Conservation (phyloP, 495 filamentous ascomycete genomes). For the Aspergillus egyptiacus region DNA sequence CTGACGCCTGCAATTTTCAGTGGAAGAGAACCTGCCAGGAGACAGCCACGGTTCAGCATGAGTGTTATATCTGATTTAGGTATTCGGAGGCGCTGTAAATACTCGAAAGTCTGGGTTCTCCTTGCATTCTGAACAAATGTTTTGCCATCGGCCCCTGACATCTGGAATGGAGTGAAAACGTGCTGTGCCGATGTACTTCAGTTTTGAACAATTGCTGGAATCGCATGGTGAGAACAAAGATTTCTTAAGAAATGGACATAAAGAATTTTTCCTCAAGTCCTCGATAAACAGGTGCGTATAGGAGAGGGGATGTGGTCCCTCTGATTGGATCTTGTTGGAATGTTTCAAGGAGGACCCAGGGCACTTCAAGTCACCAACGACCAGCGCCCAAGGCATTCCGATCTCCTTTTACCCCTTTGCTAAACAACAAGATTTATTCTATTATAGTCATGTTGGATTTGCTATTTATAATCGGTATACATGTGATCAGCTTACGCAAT, state of each 20-base stretch:
- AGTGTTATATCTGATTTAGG: slow-evolving; percentile 34
- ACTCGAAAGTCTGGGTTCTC: slow-evolving; percentile 25
- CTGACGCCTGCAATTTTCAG: neutral
- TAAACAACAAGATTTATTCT: no score
- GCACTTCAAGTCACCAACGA: no score
- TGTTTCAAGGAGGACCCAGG: no score
- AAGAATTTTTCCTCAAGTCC: no score
- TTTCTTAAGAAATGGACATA: neutral
- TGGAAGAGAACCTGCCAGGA: neutral
- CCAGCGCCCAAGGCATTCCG: no score
- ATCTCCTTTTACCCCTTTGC: no score
- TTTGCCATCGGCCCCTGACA: neutral
- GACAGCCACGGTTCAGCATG: slow-evolving; percentile 5
- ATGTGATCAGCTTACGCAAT: no score
- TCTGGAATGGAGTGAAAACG: slow-evolving; percentile 7
- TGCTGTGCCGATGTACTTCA: neutral
- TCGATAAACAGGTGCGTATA: no score
- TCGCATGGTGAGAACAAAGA: neutral
- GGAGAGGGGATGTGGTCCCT: no score
- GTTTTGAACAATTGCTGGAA: neutral
- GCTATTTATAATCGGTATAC: no score
- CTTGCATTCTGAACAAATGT: neutral
- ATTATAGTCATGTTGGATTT: no score
- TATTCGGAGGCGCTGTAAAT: slow-evolving; percentile 38
- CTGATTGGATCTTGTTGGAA: no score